Conservation (phyloP, 768 basidiomycete genomes). For the Pleurotus platypus region DNA sequence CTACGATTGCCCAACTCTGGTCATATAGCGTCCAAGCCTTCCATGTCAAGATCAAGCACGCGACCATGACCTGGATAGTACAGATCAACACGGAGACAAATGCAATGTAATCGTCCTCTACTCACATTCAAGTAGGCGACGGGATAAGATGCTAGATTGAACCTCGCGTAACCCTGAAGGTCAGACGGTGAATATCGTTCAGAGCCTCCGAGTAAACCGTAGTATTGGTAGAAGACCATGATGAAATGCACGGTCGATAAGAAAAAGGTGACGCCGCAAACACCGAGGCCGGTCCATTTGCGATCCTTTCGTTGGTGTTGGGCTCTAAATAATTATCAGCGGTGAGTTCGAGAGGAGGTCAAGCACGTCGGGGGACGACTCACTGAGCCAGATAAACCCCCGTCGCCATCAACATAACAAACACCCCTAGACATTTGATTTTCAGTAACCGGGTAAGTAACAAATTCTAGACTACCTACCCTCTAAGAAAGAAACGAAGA, state of each 20-base stretch:
- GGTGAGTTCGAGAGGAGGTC: too few relatives aligned
- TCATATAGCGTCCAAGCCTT: neutral
- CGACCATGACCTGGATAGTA: neutral
- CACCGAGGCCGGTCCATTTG: neutral
- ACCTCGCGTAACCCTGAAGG: neutral
- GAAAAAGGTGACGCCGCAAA: neutral
- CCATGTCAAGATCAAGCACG: neutral
- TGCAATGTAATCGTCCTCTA: neutral
- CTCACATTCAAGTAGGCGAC: slow-evolving; percentile 1
- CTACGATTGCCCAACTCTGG: neutral
- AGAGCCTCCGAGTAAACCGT: neutral
- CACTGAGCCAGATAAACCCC: neutral
- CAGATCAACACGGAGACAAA: neutral
- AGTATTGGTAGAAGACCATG: slow-evolving; percentile 5
- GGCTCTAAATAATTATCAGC: too few relatives aligned
- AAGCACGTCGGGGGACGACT: neutral
- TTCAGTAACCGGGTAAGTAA: neutral
- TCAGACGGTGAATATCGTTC: neutral
- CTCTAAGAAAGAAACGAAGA: slow-evolving; percentile 3
- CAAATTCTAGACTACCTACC: neutral
- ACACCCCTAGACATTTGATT: neutral
- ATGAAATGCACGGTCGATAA: slow-evolving; percentile 1
- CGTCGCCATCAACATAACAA: slow-evolving; percentile 4
- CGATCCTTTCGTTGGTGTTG: neutral
- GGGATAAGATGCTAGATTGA: neutral